Conservation (phyloP, 2,329 filamentous ascomycete species). For the Alternaria triticina region DNA sequence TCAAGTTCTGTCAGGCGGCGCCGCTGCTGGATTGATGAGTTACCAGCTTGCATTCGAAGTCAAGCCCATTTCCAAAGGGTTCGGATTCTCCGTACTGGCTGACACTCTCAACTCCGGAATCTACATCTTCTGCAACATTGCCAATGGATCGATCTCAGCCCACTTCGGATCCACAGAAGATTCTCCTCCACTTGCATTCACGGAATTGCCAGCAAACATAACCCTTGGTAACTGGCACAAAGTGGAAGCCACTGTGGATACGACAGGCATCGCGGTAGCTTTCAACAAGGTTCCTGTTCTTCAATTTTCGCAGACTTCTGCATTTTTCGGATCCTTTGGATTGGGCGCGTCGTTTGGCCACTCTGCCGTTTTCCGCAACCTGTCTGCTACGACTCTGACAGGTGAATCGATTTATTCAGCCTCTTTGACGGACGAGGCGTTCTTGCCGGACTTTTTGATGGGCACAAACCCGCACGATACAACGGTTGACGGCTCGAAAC, state of each 20-base stretch:
- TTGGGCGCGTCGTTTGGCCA: background rate
- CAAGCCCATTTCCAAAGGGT: background rate
- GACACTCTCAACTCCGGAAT: background rate
- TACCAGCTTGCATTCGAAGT: background rate
- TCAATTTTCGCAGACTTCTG: background rate
- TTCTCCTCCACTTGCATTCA: slow-evolving; percentile 25
- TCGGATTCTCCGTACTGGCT: background rate
- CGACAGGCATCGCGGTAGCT: background rate
- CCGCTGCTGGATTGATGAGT: background rate
- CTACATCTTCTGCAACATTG: background rate
- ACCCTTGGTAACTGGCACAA: background rate
- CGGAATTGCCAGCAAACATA: background rate
- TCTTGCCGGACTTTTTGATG: slow-evolving; percentile 45
- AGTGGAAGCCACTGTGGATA: background rate
- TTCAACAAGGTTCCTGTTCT: background rate
- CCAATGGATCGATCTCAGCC: background rate
- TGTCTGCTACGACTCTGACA: background rate
- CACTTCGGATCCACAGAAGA: background rate
- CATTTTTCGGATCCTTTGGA: background rate
- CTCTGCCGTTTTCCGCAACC: background rate
- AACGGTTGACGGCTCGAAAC: slow-evolving; percentile 47
- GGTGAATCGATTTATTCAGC: background rate
- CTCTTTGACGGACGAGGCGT: slow-evolving; percentile 30
- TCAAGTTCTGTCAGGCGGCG: background rate
- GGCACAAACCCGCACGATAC: slow-evolving; percentile 43